phyloP scores from a whole-genome alignment of 306 rosid species.

The Senna siamea region DNA sequence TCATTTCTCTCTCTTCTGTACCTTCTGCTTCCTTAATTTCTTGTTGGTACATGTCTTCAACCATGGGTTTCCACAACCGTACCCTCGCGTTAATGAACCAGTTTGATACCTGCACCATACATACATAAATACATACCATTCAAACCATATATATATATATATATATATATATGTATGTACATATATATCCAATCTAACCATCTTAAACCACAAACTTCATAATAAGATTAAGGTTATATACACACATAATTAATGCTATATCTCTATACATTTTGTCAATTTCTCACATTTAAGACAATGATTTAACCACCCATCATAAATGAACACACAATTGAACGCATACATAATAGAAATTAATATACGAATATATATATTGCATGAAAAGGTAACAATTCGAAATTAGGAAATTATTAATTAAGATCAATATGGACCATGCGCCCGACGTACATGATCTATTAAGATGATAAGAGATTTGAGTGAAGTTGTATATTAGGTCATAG shows the following conservation, averaged over 20 bases:
- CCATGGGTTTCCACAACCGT: slow-evolving; percentile 99
- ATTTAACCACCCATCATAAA: not conserved
- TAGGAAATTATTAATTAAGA: not conserved
- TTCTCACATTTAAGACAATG: slow-evolving; percentile 2
- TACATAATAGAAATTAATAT: no score
- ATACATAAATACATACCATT: no score
- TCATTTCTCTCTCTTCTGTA: slow-evolving; percentile 41
- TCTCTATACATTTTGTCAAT: not conserved
- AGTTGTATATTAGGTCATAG: no score
- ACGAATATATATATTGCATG: not conserved
- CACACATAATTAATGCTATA: no score
- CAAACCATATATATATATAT: not conserved
- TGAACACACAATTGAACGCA: not conserved
- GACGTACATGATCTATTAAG: no score
- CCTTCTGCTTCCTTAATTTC: slow-evolving; percentile 69
- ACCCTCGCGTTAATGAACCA: slow-evolving; percentile 99
- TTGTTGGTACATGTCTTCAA: slow-evolving; percentile 98
- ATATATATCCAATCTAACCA: no score
- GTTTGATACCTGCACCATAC: slow-evolving; percentile 75
- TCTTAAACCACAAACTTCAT: no score
- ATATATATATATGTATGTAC: no score
- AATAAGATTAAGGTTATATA: no score
- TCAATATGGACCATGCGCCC: not conserved
- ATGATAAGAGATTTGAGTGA: no score
- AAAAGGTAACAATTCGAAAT: no score